Evolutionary conservation across 2,329 filamentous ascomycete species (phyloP).

Genomic region (Stemphylium beticola): DNA sequence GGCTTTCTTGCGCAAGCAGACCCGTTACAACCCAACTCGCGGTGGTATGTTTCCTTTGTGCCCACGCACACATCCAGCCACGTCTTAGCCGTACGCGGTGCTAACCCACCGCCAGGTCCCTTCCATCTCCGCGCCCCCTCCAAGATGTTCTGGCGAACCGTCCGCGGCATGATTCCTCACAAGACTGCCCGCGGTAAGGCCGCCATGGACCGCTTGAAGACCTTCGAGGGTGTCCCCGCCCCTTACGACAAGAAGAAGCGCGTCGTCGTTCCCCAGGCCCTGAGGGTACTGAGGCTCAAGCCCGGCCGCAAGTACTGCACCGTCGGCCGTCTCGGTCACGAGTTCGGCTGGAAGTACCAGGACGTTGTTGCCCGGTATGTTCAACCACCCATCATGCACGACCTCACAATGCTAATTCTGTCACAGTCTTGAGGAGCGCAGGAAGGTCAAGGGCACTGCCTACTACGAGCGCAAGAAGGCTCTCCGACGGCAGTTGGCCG

Average conservation of each 20-base stretch:
- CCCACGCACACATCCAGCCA: not conserved
- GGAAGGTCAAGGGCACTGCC: constrained; percentile 98
- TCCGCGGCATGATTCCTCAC: constrained; percentile 99
- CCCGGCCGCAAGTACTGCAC: constrained; percentile 99
- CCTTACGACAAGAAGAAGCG: constrained; percentile 99
- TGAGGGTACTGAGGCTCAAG: constrained; percentile 95
- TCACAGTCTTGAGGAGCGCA: constrained; percentile 92
- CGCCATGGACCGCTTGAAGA: constrained; percentile 97
- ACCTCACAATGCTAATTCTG: constrained; percentile 26
- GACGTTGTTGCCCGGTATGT: constrained; percentile 97
- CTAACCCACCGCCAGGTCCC: constrained; percentile 68
- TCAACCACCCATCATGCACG: not conserved
- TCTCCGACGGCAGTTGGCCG: constrained; percentile 83
- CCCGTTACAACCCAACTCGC: constrained; percentile 98
- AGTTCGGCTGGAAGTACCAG: constrained; percentile 99
- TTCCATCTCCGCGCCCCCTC: constrained; percentile 99
- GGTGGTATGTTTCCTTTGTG: constrained; percentile 72
- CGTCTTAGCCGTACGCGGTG: not conserved
- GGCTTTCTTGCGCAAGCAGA: constrained; percentile 99
- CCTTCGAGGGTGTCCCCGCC: constrained; percentile 98
- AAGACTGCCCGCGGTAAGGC: constrained; percentile 98
- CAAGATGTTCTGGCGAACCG: constrained; percentile 99
- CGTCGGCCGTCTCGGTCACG: constrained; percentile 94
- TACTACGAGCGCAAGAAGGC: constrained; percentile 99
- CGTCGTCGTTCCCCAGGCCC: constrained; percentile 97